These are phyloP conservation scores for Zymoseptoria crescenta DNA, from an alignment of 2,329 filamentous ascomycete genomes.

Conservation along the genomic window DNA sequence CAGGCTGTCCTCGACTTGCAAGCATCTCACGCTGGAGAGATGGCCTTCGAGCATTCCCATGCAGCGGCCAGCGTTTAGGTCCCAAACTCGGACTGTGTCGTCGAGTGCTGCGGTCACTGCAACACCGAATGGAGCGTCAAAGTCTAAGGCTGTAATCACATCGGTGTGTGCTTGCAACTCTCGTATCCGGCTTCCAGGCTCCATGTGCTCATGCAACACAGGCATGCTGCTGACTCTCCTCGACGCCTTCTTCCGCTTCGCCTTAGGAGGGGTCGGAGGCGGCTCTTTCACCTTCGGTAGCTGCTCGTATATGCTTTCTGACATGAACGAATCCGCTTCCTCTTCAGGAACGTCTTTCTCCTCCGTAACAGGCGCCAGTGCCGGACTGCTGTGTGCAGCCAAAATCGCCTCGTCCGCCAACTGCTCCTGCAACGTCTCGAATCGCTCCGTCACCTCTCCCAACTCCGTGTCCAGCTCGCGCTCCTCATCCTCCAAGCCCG, in stretches of 20 bases:
- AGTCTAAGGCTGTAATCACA: conserved; percentile 81
- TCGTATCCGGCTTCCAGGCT: conserved; percentile 78
- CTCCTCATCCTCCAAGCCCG: conserved; percentile 83
- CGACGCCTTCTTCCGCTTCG: conserved; percentile 46
- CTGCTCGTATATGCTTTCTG: conserved; percentile 94
- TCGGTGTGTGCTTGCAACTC: conserved; percentile 86
- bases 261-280: conserved; percentile 37
- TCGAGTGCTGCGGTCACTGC: conserved; percentile 89
- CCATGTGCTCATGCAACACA: conserved; percentile 89
- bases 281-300: conserved; percentile 49
- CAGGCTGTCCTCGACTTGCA: conserved; percentile 94
- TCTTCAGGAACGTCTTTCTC: conserved; percentile 20
- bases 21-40: conserved; percentile 80
- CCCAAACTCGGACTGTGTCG: conserved; percentile 92
- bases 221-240: conserved; percentile 78
- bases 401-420: conserved; percentile 43
- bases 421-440: conserved; percentile 57
- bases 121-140: conserved; percentile 93
- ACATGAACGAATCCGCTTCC: conserved; percentile 71
- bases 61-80: conserved; percentile 85
- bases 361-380: conserved; percentile 38
- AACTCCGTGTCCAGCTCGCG: conserved; percentile 80
- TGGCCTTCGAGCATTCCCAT: conserved; percentile 90
- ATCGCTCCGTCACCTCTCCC: conserved; percentile 51
- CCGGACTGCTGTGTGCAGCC: conserved; percentile 32